A percentile compares a stretch with the other conserved stretches of the same genome.
Conservation (phyloP, 257 asterid species). For the Solanum habrochaites region DNA sequence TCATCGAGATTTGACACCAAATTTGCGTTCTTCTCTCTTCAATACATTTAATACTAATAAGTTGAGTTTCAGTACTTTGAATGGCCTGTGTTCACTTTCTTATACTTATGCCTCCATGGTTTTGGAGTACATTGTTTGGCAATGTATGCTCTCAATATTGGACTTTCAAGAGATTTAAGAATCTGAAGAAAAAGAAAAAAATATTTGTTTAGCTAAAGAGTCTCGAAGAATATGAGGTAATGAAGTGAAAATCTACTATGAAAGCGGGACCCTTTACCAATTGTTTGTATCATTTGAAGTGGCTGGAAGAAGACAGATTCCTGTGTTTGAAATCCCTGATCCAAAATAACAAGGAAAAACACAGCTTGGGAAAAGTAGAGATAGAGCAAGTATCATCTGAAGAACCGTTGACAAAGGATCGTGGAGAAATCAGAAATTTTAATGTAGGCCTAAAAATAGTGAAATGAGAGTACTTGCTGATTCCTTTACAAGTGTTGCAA, state of each 20-base stretch:
- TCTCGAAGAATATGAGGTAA: neutral
- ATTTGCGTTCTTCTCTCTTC: neutral
- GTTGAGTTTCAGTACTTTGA: neutral
- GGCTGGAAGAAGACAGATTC: conserved; percentile 89
- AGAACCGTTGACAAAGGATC: neutral
- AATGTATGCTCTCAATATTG: neutral
- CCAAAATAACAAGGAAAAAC: conserved; percentile 84
- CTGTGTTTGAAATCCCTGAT: conserved; percentile 57
- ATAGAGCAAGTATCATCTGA: neutral
- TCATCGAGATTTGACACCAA: neutral
- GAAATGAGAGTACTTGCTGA: conserved; percentile 51
- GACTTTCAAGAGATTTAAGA: neutral
- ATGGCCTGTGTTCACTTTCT: neutral
- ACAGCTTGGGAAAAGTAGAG: conserved; percentile 48
- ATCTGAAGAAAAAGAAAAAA: neutral
- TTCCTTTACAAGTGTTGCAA: conserved; percentile 78
- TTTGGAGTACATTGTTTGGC: neutral
- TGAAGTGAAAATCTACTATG: neutral
- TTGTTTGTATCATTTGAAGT: conserved; percentile 73
- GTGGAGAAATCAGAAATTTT: neutral
- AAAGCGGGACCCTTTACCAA: conserved; percentile 30
- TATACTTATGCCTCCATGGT: neutral
- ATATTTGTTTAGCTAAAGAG: neutral
- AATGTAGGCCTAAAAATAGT: neutral
- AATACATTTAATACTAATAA: neutral